A percentile compares a stretch with the other conserved stretches of the same genome.
Evolutionary conservation across 2,329 filamentous ascomycete genomes (phyloP).

Genomic region (Setomelanomma holmii): DNA sequence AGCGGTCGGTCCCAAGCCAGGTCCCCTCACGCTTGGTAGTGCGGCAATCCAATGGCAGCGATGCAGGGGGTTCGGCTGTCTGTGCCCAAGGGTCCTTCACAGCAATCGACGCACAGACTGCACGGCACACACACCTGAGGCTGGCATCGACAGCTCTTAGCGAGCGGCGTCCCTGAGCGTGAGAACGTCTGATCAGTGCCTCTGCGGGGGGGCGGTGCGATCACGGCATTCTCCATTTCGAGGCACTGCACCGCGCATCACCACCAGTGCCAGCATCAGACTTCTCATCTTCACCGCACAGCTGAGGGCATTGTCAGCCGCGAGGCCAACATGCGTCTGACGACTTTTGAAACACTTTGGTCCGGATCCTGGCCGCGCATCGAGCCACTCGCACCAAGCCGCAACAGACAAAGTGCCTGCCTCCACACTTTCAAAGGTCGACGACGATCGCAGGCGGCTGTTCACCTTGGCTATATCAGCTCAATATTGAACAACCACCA

Average conservation of each 20-base stretch:
- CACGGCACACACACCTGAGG: conserved; percentile 4
- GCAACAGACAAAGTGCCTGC: conserved; percentile 15
- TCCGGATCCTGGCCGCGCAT: conserved; percentile 20
- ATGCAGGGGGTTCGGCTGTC: background rate
- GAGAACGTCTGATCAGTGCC: conserved; percentile 5
- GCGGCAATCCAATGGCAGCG: conserved; percentile 3
- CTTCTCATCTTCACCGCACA: conserved; percentile 3
- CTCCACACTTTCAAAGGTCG: conserved; percentile 11
- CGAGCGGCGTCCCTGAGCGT: background rate
- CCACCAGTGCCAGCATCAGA: conserved; percentile 1
- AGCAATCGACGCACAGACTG: conserved; percentile 1
- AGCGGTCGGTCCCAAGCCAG: background rate
- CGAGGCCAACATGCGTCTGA: conserved; percentile 12
- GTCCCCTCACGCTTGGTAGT: conserved; percentile 1
- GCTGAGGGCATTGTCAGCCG: conserved; percentile 14
- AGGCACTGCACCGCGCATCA: background rate
- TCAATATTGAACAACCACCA: conserved; percentile 1
- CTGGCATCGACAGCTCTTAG: background rate
- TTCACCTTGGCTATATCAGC: conserved; percentile 5
- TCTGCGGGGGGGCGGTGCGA: background rate
- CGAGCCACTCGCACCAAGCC: conserved; percentile 18
- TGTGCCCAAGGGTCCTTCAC: background rate
- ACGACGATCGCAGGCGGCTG: conserved; percentile 14
- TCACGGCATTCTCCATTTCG: background rate
- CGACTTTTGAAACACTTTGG: conserved; percentile 4